Evolutionary conservation across 179 eudicot genomes (phyloP), one percentile per base, ranked within the genome.

Genomic region (Amaranthus tricolor): DNA sequence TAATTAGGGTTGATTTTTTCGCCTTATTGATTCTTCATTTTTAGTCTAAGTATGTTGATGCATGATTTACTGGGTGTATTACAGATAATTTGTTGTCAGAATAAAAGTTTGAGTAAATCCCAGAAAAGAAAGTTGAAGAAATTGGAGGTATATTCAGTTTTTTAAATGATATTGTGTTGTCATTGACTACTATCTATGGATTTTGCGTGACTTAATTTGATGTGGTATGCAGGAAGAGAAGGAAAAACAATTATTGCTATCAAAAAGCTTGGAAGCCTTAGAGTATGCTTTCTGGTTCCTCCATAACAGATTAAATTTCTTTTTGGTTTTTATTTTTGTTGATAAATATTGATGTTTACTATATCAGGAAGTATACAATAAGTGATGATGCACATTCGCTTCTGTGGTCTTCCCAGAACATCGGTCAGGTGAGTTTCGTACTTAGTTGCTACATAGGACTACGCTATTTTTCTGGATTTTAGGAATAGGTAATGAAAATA

Each of bases 121-220:
- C 91, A 89, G 81, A 87, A 85, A 81, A 86, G 89, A 82, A 93
- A 90, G 86, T 75, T 89, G 81, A 90, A 82, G 81, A 89, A 89
- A 82, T 77, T 91, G 59, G 93, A 88, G 92, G 99, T 96, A n/a
- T 51, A 7, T 87, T 40, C 4, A 14, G 17, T 17, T 15, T 60
- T 52, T 45, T 63, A 7, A 2, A 31, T 9, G 31, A 13, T 47
- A 15, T 31, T 57, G 19, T 60, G 15, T 10, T 67, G 49, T 73
- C 49, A 5, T 57, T 20, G 1, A 49, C 56, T 66, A 16, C 59
- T 60, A 66, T 83, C 9, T 64, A 6, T 45, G n/a, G 5, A 15
- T 73, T 17, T 11, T 14, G 53, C 45, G 44, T 66, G 55, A 14
- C 24, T 50, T 58, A 19, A 7, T 50, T 62, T 59, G 49, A 64